Evolutionary conservation across 257 asterid species (phyloP).

Genomic region (Marsdenia floribunda): DNA sequence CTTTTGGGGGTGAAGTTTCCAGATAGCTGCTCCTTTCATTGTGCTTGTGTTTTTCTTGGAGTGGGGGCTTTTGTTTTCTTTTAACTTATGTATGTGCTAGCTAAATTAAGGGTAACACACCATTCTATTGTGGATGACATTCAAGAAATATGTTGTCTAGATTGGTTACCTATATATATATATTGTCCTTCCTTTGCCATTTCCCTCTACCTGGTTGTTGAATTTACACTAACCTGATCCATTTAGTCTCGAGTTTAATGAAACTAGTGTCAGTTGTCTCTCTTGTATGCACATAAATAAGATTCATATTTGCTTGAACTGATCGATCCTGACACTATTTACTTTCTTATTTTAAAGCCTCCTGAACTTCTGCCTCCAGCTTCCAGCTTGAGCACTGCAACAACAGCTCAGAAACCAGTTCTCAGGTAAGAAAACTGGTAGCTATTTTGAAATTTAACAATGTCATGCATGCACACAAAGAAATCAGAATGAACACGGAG

Average conservation of each 20-base stretch:
- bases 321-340: background rate
- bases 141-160: too few species aligned
- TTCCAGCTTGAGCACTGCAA: slow-evolving; percentile 13
- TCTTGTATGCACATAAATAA: too few species aligned
- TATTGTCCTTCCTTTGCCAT: background rate
- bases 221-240: background rate
- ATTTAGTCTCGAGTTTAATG: too few species aligned
- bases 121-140: too few species aligned
- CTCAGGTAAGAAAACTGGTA: slow-evolving; percentile 11
- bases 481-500: background rate
- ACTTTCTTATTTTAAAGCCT: slow-evolving; percentile 12
- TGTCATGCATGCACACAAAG: background rate
- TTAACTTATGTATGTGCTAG: too few species aligned
- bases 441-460: background rate
- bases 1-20: too few species aligned
- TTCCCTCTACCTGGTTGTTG: background rate
- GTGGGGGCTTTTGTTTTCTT: too few species aligned
- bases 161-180: background rate
- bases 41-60: too few species aligned
- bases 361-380: slow-evolving; percentile 22
- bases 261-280: too few species aligned
- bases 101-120: too few species aligned
- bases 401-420: slow-evolving; percentile 21
- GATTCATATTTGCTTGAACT: background rate
- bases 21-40: too few species aligned